These are phyloP conservation scores for Aspergillus amoenus DNA, from an alignment of 2,329 filamentous ascomycete species.

Conservation along the genomic window DNA sequence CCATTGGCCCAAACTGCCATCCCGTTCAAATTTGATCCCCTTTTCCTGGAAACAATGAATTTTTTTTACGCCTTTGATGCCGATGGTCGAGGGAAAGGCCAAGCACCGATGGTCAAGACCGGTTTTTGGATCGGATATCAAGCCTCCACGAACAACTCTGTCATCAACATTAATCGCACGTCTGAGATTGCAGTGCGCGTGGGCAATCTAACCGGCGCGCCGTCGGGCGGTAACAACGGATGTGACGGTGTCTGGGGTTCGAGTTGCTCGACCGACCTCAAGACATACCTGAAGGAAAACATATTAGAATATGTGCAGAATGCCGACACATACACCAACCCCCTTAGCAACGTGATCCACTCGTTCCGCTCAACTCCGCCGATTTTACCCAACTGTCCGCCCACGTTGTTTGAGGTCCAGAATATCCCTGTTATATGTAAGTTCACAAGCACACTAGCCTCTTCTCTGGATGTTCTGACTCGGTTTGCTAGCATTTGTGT, in stretches of 20 bases:
- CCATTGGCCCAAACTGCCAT: conserved; percentile 39
- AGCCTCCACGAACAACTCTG: conserved; percentile 26
- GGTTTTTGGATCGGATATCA: conserved; percentile 39
- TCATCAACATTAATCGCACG: conserved; percentile 34
- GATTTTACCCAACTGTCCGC: conserved; percentile 27
- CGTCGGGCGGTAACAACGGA: conserved; percentile 35
- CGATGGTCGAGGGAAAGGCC: conserved; percentile 28
- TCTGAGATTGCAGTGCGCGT: conserved; percentile 38
- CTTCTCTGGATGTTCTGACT: conserved; percentile 2
- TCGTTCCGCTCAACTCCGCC: conserved; percentile 27
- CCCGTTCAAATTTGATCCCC: conserved; percentile 32
- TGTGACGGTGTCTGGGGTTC: conserved; percentile 40
- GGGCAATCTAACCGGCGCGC: conserved; percentile 37
- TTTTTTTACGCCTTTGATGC: conserved; percentile 39
- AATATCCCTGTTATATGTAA: conserved; percentile 35
- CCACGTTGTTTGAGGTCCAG: conserved; percentile 33
- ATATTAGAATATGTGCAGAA: conserved; percentile 23
- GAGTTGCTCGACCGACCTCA: conserved; percentile 33
- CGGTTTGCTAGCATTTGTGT: conserved; percentile 29
- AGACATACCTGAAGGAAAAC: conserved; percentile 23
- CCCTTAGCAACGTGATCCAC: conserved; percentile 29
- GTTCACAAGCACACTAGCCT: conserved; percentile 5
- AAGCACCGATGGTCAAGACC: conserved; percentile 36
- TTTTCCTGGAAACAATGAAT: conserved; percentile 33
- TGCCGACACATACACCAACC: conserved; percentile 28